phyloP scores from a whole-genome alignment of 1,139 yeast genomes.

The Wickerhamomyces sp. region DNA sequence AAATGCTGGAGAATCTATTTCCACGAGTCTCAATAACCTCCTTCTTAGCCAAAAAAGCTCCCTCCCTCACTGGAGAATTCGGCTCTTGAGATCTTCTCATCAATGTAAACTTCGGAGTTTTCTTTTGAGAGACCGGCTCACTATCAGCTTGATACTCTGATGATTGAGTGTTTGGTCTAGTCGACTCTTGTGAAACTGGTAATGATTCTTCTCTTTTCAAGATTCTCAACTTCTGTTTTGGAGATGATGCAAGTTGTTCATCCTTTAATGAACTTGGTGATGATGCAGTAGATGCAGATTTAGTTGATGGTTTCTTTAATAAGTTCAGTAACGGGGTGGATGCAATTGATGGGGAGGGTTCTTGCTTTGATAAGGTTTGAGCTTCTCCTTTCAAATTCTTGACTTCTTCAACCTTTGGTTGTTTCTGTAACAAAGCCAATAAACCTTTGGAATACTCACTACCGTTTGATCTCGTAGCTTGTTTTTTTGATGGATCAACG shows the following conservation, averaged over 20 bases:
- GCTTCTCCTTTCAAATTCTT: background rate
- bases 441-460: conserved; percentile 12
- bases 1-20: background rate
- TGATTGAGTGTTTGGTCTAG: background rate
- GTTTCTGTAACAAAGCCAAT: conserved; percentile 15
- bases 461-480: conserved; percentile 11
- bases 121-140: background rate
- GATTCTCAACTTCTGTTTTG: conserved; percentile 18
- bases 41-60: background rate
- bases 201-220: conserved; percentile 14
- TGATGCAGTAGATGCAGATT: background rate
- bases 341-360: background rate
- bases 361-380: background rate
- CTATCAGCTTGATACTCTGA: background rate
- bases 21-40: background rate
- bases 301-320: conserved; percentile 2
- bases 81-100: background rate
- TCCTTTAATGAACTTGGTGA: background rate
- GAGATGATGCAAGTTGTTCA: background rate
- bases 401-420: conserved; percentile 10
- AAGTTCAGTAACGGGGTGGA: conserved; percentile 3
- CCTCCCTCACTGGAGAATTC: background rate
- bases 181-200: background rate
- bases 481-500: conserved; percentile 5
- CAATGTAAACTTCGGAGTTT: background rate